Evolutionary conservation across 352 stramenopile genomes (phyloP).

Genomic region (Phytopythium cucurbitacearum): DNA sequence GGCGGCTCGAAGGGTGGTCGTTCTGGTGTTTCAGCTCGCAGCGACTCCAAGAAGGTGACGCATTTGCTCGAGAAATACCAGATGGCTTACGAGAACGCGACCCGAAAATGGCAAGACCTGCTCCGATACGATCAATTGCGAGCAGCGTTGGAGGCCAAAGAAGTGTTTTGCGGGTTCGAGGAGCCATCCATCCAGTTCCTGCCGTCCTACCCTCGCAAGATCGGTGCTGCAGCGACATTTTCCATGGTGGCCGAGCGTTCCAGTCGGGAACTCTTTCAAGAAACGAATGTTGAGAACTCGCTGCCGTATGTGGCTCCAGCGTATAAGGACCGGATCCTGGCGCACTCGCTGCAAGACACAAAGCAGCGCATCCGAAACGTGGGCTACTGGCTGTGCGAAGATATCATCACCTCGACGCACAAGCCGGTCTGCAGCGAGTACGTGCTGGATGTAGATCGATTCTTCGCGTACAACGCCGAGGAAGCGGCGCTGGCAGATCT

Average conservation of each 20-base stretch:
- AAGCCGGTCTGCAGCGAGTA: conserved; percentile 73
- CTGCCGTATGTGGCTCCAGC: conserved; percentile 24
- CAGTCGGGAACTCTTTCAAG: conserved; percentile 49
- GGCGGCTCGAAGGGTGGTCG: neutral
- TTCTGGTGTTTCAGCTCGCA: conserved; percentile 3
- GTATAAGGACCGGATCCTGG: conserved; percentile 74
- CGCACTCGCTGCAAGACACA: conserved; percentile 63
- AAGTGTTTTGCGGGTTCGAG: conserved; percentile 85
- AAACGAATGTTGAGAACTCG: conserved; percentile 27
- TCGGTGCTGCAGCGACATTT: conserved; percentile 54
- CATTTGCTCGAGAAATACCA: conserved; percentile 62
- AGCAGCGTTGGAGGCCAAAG: conserved; percentile 69
- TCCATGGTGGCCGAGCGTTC: conserved; percentile 61
- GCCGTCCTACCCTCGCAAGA: conserved; percentile 63
- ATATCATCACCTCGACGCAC: conserved; percentile 58
- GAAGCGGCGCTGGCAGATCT: conserved; percentile 43
- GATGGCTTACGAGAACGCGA: conserved; percentile 50
- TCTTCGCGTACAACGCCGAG: conserved; percentile 64
- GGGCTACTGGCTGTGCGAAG: conserved; percentile 64
- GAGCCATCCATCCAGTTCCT: conserved; percentile 74
- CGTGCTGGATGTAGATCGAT: conserved; percentile 70
- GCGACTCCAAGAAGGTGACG: conserved; percentile 54
- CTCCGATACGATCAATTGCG: conserved; percentile 68
- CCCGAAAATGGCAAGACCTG: conserved; percentile 68
- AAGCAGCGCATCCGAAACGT: conserved; percentile 52